Base-by-base conservation (phyloP, 148 eudicot species). In the Cornus controversa region DNA sequence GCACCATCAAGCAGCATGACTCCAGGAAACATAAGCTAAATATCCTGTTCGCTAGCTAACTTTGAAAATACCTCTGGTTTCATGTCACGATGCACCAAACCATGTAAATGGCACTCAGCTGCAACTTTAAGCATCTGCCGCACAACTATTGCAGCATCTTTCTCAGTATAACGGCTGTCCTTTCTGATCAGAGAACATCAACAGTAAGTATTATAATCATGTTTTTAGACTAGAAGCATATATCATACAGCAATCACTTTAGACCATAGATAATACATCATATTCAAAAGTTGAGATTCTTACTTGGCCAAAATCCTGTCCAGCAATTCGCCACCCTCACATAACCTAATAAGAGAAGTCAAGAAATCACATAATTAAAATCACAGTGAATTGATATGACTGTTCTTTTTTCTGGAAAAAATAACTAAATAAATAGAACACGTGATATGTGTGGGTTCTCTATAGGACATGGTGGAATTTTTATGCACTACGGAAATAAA, bases 101-200 rank as follows among this genome's bases (percentile, higher is more conserved):
- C 98, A 79, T 90, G 94, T 82, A 95, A 88, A 88, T 95, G 98
- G 84, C 98, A 95, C 85, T 95, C 91, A 16, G 97, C 98, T 81
- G 98, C 98, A 80, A 95, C 98, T 85, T 88, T 95, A 71, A 95
- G 92, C 98, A 95, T 95, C 80, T 95, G 98, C 75, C 98, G 86
- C 63, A 95, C 98, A 68, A 95, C 88, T 60, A 87, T 86, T 70
- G 98, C 97, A 20, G 98, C 97, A 75, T 95, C 98, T 85, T 87
- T 93, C 86, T 95, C 98, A 10, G 97, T 80, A 79, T 95, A 95
- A 64, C 97, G 96, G 72, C 96, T 93, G 75, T 91, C 97, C 83
- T 95, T 95, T 81, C 98, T 95, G 94, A 76, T 73, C 72, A 67
- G 42, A 81, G 29, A 31, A 77, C 74, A 74, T 26, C 13, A 75